Base-by-base conservation (phyloP, 306 rosid genomes). In the Prunus fruticosa region DNA sequence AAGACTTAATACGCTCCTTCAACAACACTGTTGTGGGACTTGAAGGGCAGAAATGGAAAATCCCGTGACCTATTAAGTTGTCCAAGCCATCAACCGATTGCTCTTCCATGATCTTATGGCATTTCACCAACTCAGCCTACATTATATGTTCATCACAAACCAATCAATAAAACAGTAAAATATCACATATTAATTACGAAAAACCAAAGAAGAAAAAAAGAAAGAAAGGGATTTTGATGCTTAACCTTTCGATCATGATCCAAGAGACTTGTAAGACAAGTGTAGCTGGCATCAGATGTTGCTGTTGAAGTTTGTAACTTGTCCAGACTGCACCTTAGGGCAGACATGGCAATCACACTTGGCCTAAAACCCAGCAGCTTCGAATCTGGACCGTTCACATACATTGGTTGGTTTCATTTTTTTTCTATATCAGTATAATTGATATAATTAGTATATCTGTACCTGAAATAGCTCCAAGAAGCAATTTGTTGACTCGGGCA, bases 21-120 rank as follows among this genome's bases (percentile, higher is more conserved):
- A 71, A 62, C 69, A 88, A 28, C 18, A 86, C 90, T 1, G 88
- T 86, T 1, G 90, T 88, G 23, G 87, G 92, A 76, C 90, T 86
- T 71, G 83, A 72, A 68, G 86, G 85, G 72, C 77, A 71, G 74
- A 32, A 23, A 61, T 74, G 27, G 32, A 57, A 54, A 27, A 10
- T 25, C 23, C 15, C 82, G 20, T 70, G 16, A 19, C 34, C 70
- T 25, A 57, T 15, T 50, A 38, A 75, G 57, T 41, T 41, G 63
- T 72, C 45, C 16, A 46, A 19, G 43, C 64, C 66, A 45, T 58
- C 67, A 19, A 41, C 62, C 18, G 73, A 28, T 30, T 75, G 69
- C 25, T 54, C 71, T 71, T 80, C 81, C 92, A 88, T 80, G 6
- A 84, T 64, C 71, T 22, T 45, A 28, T 72, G 82, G 77, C 92